Percentiles rank a stretch among this genome's conserved stretches.
Evolutionary conservation across 805 yeast genomes (phyloP).

Genomic region (Lachancea thermotolerans): DNA sequence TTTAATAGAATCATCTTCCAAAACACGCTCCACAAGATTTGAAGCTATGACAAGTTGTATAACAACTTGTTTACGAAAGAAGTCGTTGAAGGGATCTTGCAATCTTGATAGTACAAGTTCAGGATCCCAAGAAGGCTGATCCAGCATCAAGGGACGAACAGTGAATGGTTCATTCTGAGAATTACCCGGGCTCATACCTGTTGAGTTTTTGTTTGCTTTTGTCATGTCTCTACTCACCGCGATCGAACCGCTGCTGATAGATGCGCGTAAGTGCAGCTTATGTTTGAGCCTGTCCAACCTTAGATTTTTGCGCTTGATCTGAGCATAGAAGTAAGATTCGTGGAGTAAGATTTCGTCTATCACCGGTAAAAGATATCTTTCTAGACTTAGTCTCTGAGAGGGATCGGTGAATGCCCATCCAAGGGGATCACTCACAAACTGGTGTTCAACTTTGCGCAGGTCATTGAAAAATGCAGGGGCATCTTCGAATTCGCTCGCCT

Average conservation of each 20-base stretch:
- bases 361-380: slow-evolving; percentile 4
- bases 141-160: slow-evolving; percentile 12
- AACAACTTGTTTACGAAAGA: slow-evolving; percentile 26
- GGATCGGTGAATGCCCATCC: slow-evolving; percentile 6
- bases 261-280: background rate
- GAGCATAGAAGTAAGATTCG: slow-evolving; percentile 6
- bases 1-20: background rate
- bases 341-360: slow-evolving; percentile 8
- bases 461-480: slow-evolving; percentile 1
- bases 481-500: background rate
- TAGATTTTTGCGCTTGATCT: slow-evolving; percentile 3
- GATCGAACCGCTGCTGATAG: background rate
- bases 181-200: too few relatives aligned
- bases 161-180: background rate
- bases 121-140: slow-evolving; percentile 17
- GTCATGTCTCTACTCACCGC: too few relatives aligned
- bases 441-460: background rate
- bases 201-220: too few relatives aligned
- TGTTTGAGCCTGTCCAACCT: slow-evolving; percentile 1
- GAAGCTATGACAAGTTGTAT: slow-evolving; percentile 20
- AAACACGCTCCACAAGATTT: slow-evolving; percentile 1
- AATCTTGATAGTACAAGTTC: slow-evolving; percentile 8
- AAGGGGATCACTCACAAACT: slow-evolving; percentile 5
- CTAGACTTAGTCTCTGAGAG: slow-evolving; percentile 1
- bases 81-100: slow-evolving; percentile 12